Evolutionary conservation across 2,329 filamentous ascomycete species (phyloP), one percentile per base, ranked within the genome.

Genomic region (Metarhizium humberi): DNA sequence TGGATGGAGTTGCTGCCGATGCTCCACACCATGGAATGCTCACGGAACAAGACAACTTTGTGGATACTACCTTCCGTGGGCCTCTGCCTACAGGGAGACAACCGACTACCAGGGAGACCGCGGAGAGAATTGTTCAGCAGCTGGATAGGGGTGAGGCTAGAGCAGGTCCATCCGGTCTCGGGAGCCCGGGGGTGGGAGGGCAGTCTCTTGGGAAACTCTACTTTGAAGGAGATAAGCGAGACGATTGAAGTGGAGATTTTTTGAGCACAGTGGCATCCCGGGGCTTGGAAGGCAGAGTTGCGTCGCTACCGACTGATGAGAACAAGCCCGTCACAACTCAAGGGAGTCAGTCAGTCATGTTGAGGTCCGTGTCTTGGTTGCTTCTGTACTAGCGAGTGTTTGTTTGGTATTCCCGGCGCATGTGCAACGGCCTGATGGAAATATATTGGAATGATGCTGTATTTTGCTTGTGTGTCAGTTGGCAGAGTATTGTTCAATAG

Each of bases 1-100:
- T 87, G 55, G 84, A 89, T 64, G 85, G 85, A 1, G 77, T 88
- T 45, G 80, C 83, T 1, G 68, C 73, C 3, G 85, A 86, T 62
- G 77, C 80, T 40, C 67, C 75, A 3, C 67, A 67, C 40, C 69
- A 75, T 5, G 72, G 73, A 38, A 76, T 82, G 56, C 72, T 73
- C 32, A 66, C 71, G 11, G 75, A 77, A 45, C 78, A 83, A 57
- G 76, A 78, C 52, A 67, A 71, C 10, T 83, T 85, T 58, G 76
- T 87, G 29, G 85, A 88, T 67, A 87, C 84, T 2, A 86, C 84
- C 1, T 78, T 79, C 52, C 73, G 78, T 25, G 78, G 81, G 0
- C 81, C 82, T 1, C 73, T 82, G 1, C 74, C 80, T 18, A 71
- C 71, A 11, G 63, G 55, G 55, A 64, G 58, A 60, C 68, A 58